Conservation (phyloP, 495 filamentous ascomycete species). For the Entonaema liquescens region DNA sequence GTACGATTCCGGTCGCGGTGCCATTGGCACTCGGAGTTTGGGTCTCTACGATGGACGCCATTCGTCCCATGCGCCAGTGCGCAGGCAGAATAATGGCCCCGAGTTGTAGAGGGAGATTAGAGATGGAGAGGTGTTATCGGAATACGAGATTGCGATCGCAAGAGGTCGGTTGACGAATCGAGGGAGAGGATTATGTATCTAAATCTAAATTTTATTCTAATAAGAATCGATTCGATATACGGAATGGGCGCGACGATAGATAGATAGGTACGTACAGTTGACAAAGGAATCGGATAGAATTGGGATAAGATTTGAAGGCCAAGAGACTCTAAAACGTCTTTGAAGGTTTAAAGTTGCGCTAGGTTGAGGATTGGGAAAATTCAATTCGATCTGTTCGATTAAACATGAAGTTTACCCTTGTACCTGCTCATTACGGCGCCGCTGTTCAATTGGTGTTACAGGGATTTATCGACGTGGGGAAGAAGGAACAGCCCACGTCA, state of each 20-base stretch:
- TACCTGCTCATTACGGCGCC: background rate
- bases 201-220: background rate
- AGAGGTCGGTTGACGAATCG: background rate
- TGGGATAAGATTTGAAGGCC: background rate
- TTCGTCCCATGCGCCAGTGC: conserved; percentile 8
- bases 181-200: background rate
- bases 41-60: conserved; percentile 32
- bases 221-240: background rate
- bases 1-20: conserved; percentile 6
- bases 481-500: conserved; percentile 29
- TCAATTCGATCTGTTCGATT: conserved; percentile 10
- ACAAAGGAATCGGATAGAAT: background rate
- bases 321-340: background rate
- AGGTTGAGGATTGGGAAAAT: conserved; percentile 7
- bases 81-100: background rate
- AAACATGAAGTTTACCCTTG: background rate
- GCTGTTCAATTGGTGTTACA: conserved; percentile 9
- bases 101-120: background rate
- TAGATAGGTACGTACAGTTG: background rate
- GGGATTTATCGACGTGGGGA: conserved; percentile 21
- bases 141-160: background rate
- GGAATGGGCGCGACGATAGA: background rate
- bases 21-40: conserved; percentile 2
- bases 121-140: background rate
- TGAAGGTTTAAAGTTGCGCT: conserved; percentile 13